These are phyloP conservation scores for Cryptococcus jaspeensis DNA, from an alignment of 1,284 basidiomycete species.

Conservation along the genomic window DNA sequence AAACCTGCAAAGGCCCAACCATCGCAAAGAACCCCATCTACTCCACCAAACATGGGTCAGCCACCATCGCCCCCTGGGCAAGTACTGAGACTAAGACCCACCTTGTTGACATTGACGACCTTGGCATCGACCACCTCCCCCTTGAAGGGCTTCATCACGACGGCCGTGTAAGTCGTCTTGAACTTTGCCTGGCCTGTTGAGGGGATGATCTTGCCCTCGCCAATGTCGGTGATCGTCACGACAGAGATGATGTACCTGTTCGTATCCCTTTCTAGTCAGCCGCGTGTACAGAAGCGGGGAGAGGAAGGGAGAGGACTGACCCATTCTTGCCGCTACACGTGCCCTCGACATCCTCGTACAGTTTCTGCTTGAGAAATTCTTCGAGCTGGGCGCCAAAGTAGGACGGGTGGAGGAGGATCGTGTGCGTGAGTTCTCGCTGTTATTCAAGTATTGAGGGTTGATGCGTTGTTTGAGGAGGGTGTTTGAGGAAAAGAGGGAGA, in stretches of 20 bases:
- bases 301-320: slow-evolving; percentile 28
- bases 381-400: slow-evolving; percentile 97
- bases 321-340: slow-evolving; percentile 94
- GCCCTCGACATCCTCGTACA: slow-evolving; percentile 95
- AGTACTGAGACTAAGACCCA: slow-evolving; percentile 48
- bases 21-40: slow-evolving; percentile 99
- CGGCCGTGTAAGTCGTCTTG: slow-evolving; percentile 82
- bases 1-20: slow-evolving; percentile 87
- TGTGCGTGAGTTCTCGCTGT: slow-evolving; percentile 91
- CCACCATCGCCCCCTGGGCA: not conserved
- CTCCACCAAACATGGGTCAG: not conserved
- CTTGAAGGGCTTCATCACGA: slow-evolving; percentile 98
- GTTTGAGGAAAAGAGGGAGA: slow-evolving; percentile 5
- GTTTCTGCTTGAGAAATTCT: slow-evolving; percentile 86
- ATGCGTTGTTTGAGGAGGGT: slow-evolving; percentile 1
- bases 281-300: too few relatives aligned
- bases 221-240: slow-evolving; percentile 81
- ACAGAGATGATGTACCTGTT: slow-evolving; percentile 90
- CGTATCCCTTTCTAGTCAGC: too few relatives aligned
- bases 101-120: slow-evolving; percentile 94
- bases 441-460: slow-evolving; percentile 1
- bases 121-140: slow-evolving; percentile 97
- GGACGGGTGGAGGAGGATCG: slow-evolving; percentile 92
- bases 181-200: slow-evolving; percentile 95
- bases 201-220: slow-evolving; percentile 84